Evolutionary conservation across 768 basidiomycete species (phyloP).

Genomic region (Naganishia kalamii): DNA sequence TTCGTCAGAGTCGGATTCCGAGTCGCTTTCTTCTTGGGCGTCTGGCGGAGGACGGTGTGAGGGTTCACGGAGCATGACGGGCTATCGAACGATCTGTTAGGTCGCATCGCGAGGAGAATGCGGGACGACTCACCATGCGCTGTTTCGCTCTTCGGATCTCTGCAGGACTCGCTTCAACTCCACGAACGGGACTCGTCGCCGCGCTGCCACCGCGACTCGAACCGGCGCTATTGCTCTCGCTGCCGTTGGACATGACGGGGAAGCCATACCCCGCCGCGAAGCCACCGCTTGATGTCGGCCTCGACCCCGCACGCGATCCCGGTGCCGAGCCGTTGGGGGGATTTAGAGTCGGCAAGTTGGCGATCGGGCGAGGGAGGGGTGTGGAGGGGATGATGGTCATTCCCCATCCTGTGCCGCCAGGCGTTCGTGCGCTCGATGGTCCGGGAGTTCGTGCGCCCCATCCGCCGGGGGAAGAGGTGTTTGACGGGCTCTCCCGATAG

Average conservation of each 20-base stretch:
- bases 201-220: constrained; percentile 23
- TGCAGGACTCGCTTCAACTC: constrained; percentile 25
- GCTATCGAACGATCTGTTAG: constrained; percentile 24
- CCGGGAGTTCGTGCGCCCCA: constrained; percentile 2
- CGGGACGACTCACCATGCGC: constrained; percentile 37
- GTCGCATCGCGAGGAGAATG: neutral
- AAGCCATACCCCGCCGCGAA: constrained; percentile 23
- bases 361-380: constrained; percentile 44
- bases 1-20: constrained; percentile 33
- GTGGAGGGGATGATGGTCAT: constrained; percentile 40
- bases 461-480: neutral
- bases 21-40: constrained; percentile 24
- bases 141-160: constrained; percentile 39
- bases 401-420: constrained; percentile 19
- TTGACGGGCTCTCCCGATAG: neutral
- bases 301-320: neutral
- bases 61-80: constrained; percentile 44
- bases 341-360: constrained; percentile 44
- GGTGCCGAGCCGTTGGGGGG: neutral
- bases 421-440: neutral
- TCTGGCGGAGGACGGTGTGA: constrained; percentile 30
- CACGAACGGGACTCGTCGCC: constrained; percentile 12
- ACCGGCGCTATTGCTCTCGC: neutral
- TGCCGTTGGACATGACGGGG: neutral
- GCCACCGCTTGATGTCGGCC: constrained; percentile 6